These are phyloP conservation scores for Tothia fuscella DNA, from an alignment of 2,329 filamentous ascomycete genomes.

Conservation along the genomic window DNA sequence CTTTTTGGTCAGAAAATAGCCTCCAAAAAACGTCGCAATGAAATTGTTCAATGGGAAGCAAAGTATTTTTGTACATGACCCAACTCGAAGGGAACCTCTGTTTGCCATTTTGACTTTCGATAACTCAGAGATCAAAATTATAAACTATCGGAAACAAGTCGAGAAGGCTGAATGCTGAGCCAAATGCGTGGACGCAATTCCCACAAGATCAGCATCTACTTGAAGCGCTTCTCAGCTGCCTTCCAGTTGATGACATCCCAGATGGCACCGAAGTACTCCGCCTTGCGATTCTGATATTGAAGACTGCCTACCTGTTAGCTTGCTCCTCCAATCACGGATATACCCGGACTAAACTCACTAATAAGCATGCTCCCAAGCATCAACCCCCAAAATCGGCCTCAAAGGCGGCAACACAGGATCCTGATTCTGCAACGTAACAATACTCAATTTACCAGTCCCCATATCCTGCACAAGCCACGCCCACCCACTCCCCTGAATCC, in stretches of 20 bases:
- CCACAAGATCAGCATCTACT: too few species aligned
- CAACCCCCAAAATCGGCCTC: constrained; percentile 72
- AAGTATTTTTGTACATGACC: too few species aligned
- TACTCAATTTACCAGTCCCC: constrained; percentile 46
- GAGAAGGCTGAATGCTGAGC: too few species aligned
- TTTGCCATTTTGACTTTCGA: too few species aligned
- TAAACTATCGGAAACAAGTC: too few species aligned
- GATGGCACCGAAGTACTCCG: constrained; percentile 84
- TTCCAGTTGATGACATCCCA: constrained; percentile 98
- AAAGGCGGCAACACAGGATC: constrained; percentile 78
- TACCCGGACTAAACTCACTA: constrained; percentile 41
- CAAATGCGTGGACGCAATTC: too few species aligned
- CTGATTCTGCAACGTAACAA: constrained; percentile 73
- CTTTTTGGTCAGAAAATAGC: too few species aligned
- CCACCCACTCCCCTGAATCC: constrained; percentile 55
- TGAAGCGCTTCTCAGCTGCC: constrained; percentile 68
- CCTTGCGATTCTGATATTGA: constrained; percentile 95
- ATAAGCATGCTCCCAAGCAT: constrained; percentile 95
- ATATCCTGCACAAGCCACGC: constrained; percentile 52
- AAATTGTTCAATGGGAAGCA: too few species aligned
- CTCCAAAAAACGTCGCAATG: too few species aligned
- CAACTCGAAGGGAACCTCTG: too few species aligned
- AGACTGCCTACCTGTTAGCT: constrained; percentile 36
- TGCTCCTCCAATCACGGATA: not conserved
- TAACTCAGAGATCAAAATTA: too few species aligned